phyloP scores from a whole-genome alignment of 2,329 filamentous ascomycete genomes.

The Monosporascus sp. region DNA sequence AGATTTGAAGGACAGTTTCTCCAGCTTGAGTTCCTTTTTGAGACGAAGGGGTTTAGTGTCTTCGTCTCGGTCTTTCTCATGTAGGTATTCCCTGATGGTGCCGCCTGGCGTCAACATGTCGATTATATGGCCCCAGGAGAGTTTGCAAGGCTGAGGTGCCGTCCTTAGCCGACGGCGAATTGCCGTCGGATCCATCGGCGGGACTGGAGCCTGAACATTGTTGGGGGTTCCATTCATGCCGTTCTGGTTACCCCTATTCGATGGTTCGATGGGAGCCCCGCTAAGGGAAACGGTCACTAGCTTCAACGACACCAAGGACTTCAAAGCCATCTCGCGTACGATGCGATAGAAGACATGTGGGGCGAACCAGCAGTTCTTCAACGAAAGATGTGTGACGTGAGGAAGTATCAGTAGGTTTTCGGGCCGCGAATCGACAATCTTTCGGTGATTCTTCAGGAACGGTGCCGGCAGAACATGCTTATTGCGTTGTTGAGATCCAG shows the following conservation, averaged over 20 bases:
- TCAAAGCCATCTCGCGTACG: slow-evolving; percentile 40
- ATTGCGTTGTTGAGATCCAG: slow-evolving; percentile 57
- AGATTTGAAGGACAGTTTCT: slow-evolving; percentile 47
- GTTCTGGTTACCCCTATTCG: not conserved
- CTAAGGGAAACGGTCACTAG: slow-evolving; percentile 62
- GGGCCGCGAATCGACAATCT: slow-evolving; percentile 9
- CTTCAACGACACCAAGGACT: slow-evolving; percentile 45
- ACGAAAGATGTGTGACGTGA: slow-evolving; percentile 50
- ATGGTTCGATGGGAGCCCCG: slow-evolving; percentile 30
- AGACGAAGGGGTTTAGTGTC: not conserved
- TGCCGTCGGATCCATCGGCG: not conserved
- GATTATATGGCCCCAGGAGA: slow-evolving; percentile 38
- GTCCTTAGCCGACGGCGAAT: not conserved
- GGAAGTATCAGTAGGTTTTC: slow-evolving; percentile 46
- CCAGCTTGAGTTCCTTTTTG: slow-evolving; percentile 18
- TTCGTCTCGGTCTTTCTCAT: not conserved
- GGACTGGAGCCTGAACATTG: not conserved
- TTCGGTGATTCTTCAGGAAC: slow-evolving; percentile 28
- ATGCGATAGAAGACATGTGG: slow-evolving; percentile 51
- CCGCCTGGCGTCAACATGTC: slow-evolving; percentile 35
- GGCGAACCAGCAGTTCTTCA: slow-evolving; percentile 65
- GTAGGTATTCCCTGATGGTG: slow-evolving; percentile 23
- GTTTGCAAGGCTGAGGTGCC: slow-evolving; percentile 17
- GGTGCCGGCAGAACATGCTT: slow-evolving; percentile 58
- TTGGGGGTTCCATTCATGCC: not conserved